These are phyloP conservation scores for Glycine soja DNA, from an alignment of 306 rosid genomes.

Conservation along the genomic window DNA sequence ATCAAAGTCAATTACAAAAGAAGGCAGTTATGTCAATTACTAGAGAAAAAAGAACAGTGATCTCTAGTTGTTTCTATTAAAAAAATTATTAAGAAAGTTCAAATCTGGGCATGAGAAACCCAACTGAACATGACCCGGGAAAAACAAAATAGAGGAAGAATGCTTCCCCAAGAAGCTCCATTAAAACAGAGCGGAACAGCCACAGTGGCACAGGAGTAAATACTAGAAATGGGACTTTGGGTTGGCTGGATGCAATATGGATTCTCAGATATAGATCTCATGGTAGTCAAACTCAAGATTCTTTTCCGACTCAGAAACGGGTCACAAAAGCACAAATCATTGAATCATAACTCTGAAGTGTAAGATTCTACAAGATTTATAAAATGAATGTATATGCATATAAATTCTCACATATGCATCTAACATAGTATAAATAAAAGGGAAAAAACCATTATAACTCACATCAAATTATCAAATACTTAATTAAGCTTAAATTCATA, in stretches of 20 bases:
- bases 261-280: conserved; percentile 2
- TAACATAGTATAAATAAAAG: no score
- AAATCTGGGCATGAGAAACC: not conserved
- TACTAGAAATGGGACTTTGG: not conserved
- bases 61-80: not conserved
- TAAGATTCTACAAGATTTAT: no score
- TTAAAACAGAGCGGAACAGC: conserved; percentile 5
- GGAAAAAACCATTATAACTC: no score
- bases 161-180: not conserved
- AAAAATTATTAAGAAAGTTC: not conserved
- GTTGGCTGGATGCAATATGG: not conserved
- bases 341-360: no score
- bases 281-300: no score
- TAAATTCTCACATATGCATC: no score
- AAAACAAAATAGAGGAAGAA: conserved; percentile 25
- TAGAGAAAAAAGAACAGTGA: conserved; percentile 1
- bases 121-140: not conserved
- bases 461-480: no score
- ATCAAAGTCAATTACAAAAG: not conserved
- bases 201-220: not conserved
- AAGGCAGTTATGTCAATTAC: not conserved
- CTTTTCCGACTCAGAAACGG: no score
- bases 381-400: no score
- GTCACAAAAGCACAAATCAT: no score
- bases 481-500: no score